Evolutionary conservation across 73 alveolate genomes (phyloP), one percentile per base, ranked within the genome.

Genomic region (Paramecium caudatum): DNA sequence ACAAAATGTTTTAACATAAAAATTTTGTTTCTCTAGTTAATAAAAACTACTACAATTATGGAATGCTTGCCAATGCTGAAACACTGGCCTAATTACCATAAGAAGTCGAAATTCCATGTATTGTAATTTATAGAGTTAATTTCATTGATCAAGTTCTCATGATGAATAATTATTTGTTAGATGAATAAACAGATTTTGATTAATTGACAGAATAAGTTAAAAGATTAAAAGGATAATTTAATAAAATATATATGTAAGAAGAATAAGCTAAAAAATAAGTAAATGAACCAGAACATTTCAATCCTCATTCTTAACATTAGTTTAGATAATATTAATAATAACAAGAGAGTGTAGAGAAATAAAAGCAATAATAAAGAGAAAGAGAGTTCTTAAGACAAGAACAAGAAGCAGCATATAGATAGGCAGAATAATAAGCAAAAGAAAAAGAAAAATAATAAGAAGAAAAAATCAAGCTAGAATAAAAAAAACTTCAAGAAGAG

Each of bases 1-100:
- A 65, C 16, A 13, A 21, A 12, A 65, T 65, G 83, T 65, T 65
- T 65, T 65, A 65, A 65, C 17, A 43, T 43, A 65, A 65, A 65
- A 1, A 33, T 32, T 9, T 65, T 2, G 83, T 65, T 17, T 13
- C 9, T 0, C 0, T 65, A 6, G 49, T 65, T 6, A 65, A 65
- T 65, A 27, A 12, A 9, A 10, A 3, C 1, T 65, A 25, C 61
- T 3, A 32, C 27, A 36, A 33, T 8, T 65, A 33, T n/a, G 83
- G 48, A 6, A 32, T 65, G 7, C 16, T 65, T 12, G 49, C 25
- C 2, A 33, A 36, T 33, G 5, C 27, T 9, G 83, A 36, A 0
- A 65, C 83, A 6, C 17, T 65, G 8, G 50, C 25, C 1, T 65
- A 65, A 36, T 32, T 65, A 32, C 83, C 83, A 9, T 30, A 30